A percentile compares a stretch with the other conserved stretches of the same genome.
Conservation (phyloP, 2,329 filamentous ascomycete genomes). For the Aureobasidium sp. region DNA sequence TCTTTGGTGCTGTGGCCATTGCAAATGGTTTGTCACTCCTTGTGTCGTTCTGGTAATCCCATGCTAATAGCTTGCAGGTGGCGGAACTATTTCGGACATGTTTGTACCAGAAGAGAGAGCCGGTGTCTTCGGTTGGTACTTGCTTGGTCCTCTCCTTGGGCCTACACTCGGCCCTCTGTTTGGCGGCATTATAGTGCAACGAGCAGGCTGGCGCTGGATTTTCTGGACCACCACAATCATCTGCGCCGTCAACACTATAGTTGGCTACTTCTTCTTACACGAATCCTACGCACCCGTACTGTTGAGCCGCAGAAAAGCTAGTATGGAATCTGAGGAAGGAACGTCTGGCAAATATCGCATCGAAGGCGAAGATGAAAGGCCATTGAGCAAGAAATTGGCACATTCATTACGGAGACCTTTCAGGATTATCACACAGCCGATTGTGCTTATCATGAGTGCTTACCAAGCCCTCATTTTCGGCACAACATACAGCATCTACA, state of each 20-base stretch:
- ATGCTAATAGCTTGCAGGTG: neutral
- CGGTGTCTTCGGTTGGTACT: conserved; percentile 41
- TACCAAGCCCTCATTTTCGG: conserved; percentile 43
- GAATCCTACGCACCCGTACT: conserved; percentile 41
- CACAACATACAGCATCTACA: conserved; percentile 44
- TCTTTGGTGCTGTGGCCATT: conserved; percentile 46
- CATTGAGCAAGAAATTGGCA: conserved; percentile 31
- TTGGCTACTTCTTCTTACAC: conserved; percentile 38
- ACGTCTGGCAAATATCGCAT: conserved; percentile 33
- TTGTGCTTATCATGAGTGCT: conserved; percentile 39
- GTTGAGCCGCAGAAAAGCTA: conserved; percentile 30
- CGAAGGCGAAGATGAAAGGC: conserved; percentile 37
- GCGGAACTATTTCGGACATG: conserved; percentile 35
- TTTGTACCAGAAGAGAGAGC: conserved; percentile 41
- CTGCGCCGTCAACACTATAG: conserved; percentile 35
- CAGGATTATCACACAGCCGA: conserved; percentile 39
- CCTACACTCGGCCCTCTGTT: conserved; percentile 38
- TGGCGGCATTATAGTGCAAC: conserved; percentile 39
- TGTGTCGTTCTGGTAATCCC: neutral
- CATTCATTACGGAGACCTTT: conserved; percentile 35
- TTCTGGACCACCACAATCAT: conserved; percentile 43
- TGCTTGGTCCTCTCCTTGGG: conserved; percentile 39
- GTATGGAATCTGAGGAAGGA: conserved; percentile 29
- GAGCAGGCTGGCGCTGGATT: conserved; percentile 42
- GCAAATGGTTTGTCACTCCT: conserved; percentile 35